Evolutionary conservation across 306 rosid genomes (phyloP), one percentile per base, ranked within the genome.

Genomic region (Inga leiocalycina): DNA sequence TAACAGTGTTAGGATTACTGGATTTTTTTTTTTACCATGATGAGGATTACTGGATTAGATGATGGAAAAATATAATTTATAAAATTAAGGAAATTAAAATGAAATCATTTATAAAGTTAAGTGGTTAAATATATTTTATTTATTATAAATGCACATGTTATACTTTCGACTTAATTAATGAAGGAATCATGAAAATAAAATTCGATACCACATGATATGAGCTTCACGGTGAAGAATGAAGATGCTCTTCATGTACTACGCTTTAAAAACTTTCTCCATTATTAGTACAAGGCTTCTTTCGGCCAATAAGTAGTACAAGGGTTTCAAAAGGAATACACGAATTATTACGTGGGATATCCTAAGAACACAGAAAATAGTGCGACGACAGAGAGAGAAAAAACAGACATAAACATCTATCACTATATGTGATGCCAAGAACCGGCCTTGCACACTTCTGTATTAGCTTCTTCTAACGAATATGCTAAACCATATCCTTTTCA

Each of bases 341-440:
- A 30, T 30, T 30, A 27, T 34, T 71, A 41, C 44, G 64, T 73
- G 56, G 87, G 67, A 84, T 87, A 84, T 84, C 77, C 87, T 81
- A n/a, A 57, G 45, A 65, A 70, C 51, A 80, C 24, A 49, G 59
- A 14, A 5, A 56, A 44, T 5, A n/a, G 61, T 27, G 13, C 41
- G 39, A 30, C 8, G 0, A 32, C 1, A 62, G 27, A 56, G 19
- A 19, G 3, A 6, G 12, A 11, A 62, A 30, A 64, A 1, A 24
- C 3, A 10, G 2, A 64, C 68, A 61, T 22, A 1, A 64, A 11
- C 68, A 12, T 27, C 17, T 2, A 64, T 30, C 41, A 30, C 20
- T 22, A 59, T 76, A 85, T 80, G 87, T 75, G 90, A 88, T 85
- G 87, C 90, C 85, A 73, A 68, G 87, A 88, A 82, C 87, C 73